Evolutionary conservation across 108 stramenopile species (phyloP), one percentile per base, ranked within the genome.

Genomic region (Nitzschia sp.): DNA sequence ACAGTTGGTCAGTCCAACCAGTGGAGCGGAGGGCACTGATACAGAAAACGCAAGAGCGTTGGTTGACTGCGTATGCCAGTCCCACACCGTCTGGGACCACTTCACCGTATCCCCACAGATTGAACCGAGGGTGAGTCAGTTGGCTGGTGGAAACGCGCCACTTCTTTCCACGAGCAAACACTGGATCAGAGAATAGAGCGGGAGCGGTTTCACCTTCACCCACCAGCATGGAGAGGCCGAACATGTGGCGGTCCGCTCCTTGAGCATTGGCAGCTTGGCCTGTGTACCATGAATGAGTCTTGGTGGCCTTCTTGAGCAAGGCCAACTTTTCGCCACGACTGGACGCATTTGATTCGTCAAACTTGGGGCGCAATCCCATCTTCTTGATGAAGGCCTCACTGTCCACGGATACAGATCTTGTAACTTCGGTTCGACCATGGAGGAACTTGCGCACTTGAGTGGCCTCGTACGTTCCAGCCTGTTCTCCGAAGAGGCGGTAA

Each of bases 21-120:
- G 82, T 65, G 10, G 89, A 70, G 34, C 68, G 69, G 38, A 83
- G 78, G 34, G 86, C 80, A 7, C 90, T 84, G 37, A 94, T 82
- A 46, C 81, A 84, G 71, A 90, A 90, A 61, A 86, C 73, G 64
- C 86, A 80, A 43, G 69, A 65, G 8, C 70, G 70, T 41, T 80
- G 71, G 53, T 85, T 70, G 48, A 91, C 80, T 3, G 80, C 72
- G 65, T 91, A 94, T 19, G 84, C 93, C 50, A 90, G 73, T 24
- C 93, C 93, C 10, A 91, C 85, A 25, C 92, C 92, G 54, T 89
- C 84, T 11, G 86, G 85, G 12, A 88, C 86, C 34, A 93, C 92
- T 53, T 88, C 88, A 20, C 92, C 92, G 70, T 82, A 93, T 0
- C 92, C 92, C 88, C 87, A 89, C 29, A 76, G 69, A 53, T 88